phyloP scores from a whole-genome alignment of 2,329 filamentous ascomycete genomes.

The Xylariaceae sp. region DNA sequence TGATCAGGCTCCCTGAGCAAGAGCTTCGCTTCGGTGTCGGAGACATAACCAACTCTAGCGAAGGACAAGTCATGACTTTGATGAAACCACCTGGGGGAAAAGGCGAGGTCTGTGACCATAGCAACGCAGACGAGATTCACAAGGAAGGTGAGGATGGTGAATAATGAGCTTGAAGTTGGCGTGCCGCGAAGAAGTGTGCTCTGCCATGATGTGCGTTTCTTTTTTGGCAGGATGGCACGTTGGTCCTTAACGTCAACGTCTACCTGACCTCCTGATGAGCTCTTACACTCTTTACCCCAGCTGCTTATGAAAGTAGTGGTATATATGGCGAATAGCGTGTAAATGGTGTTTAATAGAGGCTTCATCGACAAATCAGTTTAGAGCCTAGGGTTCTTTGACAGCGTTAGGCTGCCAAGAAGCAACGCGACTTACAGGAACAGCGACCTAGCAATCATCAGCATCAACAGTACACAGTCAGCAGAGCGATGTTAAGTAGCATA shows the following conservation, averaged over 20 bases:
- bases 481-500: conserved; percentile 33
- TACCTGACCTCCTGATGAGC: conserved; percentile 59
- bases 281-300: conserved; percentile 54
- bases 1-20: conserved; percentile 81
- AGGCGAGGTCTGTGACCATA: conserved; percentile 75
- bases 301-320: conserved; percentile 60
- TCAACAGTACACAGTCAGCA: not conserved
- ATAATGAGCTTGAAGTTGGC: conserved; percentile 68
- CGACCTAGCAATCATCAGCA: conserved; percentile 26
- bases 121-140: conserved; percentile 70
- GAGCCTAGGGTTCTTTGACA: not conserved
- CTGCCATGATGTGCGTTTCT: conserved; percentile 18
- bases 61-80: conserved; percentile 77
- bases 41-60: conserved; percentile 83
- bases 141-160: conserved; percentile 65
- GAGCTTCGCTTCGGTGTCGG: conserved; percentile 73
- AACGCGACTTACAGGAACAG: conserved; percentile 28
- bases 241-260: conserved; percentile 54
- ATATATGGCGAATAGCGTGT: conserved; percentile 65
- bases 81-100: conserved; percentile 67
- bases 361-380: not conserved
- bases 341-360: conserved; percentile 40
- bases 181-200: conserved; percentile 69
- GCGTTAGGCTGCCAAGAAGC: conserved; percentile 6
- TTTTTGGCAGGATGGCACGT: conserved; percentile 33